phyloP scores from a whole-genome alignment of 192 early-diverging fungal genomes.

The Coemansia sp. region DNA sequence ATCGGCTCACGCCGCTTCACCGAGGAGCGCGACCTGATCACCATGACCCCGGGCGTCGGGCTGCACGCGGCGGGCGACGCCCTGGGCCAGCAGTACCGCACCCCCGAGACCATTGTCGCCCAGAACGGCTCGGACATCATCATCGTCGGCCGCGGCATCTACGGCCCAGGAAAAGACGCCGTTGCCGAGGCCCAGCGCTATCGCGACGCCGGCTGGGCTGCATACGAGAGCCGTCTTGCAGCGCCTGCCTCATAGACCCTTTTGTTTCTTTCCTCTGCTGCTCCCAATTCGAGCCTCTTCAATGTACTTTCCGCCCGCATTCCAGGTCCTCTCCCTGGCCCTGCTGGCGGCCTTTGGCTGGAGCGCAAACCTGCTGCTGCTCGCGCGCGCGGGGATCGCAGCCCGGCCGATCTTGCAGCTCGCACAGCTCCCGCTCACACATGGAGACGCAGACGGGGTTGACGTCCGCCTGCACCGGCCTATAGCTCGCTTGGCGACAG shows the following conservation, averaged over 20 bases:
- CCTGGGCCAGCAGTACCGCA: slow-evolving; percentile 94
- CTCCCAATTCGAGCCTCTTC: background rate
- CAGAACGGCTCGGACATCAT: slow-evolving; percentile 89
- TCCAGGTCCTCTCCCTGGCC: slow-evolving; percentile 35
- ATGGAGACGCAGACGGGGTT: background rate
- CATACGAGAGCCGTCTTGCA: slow-evolving; percentile 63
- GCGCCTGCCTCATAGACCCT: background rate
- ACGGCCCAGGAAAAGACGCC: slow-evolving; percentile 72
- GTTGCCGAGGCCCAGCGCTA: slow-evolving; percentile 75
- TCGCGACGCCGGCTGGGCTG: slow-evolving; percentile 91
- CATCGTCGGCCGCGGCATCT: slow-evolving; percentile 97
- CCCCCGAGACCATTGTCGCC: slow-evolving; percentile 78
- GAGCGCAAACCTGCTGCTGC: slow-evolving; percentile 32
- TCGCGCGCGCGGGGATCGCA: slow-evolving; percentile 24
- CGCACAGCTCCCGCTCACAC: slow-evolving; percentile 3
- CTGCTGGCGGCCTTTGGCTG: slow-evolving; percentile 40
- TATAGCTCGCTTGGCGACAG: slow-evolving; percentile 17
- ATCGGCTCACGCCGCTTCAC: slow-evolving; percentile 65
- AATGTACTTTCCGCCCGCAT: slow-evolving; percentile 41
- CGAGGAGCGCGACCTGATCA: slow-evolving; percentile 80
- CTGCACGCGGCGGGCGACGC: slow-evolving; percentile 77
- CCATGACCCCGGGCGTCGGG: slow-evolving; percentile 93
- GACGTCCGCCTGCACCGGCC: slow-evolving; percentile 10
- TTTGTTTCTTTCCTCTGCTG: background rate
- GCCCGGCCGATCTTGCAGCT: slow-evolving; percentile 34